These are phyloP conservation scores for Diaporthe australafricana DNA, from an alignment of 2,329 filamentous ascomycete species.

Conservation along the genomic window DNA sequence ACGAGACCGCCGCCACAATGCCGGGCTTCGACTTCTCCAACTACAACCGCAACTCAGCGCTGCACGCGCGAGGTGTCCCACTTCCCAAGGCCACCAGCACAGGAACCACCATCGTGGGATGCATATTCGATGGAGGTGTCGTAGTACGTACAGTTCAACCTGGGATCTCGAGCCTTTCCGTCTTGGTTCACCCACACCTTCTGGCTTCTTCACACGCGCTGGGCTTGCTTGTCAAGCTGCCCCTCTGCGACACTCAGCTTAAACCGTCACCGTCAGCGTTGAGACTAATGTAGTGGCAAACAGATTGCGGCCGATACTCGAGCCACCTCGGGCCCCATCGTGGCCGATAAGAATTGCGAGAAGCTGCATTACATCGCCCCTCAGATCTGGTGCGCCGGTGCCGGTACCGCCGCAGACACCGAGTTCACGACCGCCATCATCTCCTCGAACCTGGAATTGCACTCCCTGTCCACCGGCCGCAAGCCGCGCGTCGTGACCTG, in stretches of 20 bases:
- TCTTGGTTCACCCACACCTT: neutral
- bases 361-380: constrained; percentile 99
- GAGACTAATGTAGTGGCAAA: constrained; percentile 2
- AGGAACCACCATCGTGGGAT: constrained; percentile 98
- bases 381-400: constrained; percentile 99
- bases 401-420: constrained; percentile 96
- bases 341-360: constrained; percentile 99
- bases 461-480: constrained; percentile 94
- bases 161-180: neutral
- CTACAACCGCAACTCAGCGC: constrained; percentile 97
- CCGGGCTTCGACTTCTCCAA: constrained; percentile 99
- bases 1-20: constrained; percentile 70
- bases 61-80: constrained; percentile 93
- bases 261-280: neutral
- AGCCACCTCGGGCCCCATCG: constrained; percentile 96
- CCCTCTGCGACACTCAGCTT: neutral
- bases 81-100: constrained; percentile 98
- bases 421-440: constrained; percentile 99
- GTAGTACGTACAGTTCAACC: constrained; percentile 70
- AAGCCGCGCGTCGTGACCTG: constrained; percentile 97
- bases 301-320: constrained; percentile 98
- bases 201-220: constrained; percentile 2
- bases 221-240: neutral
- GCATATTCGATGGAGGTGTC: constrained; percentile 94
- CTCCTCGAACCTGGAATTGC: constrained; percentile 97